A percentile compares a stretch with the other conserved stretches of the same genome.
Evolutionary conservation across 2,329 filamentous ascomycete genomes (phyloP).

Genomic region (Pestalotiopsis sp.): DNA sequence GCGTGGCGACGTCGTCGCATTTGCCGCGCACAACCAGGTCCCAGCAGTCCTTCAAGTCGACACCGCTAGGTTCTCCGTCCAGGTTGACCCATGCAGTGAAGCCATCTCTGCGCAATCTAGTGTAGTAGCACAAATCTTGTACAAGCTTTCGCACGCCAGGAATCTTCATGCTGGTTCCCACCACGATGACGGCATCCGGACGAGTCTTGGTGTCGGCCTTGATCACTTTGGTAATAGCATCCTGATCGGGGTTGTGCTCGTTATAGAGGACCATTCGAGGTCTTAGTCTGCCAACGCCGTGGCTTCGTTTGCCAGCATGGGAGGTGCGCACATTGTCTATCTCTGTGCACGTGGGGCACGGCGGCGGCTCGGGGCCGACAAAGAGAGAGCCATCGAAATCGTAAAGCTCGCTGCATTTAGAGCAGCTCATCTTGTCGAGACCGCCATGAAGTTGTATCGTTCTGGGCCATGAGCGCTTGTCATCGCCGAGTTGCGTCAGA

Average conservation of each 20-base stretch:
- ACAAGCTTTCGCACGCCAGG: slow-evolving; percentile 89
- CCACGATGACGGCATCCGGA: slow-evolving; percentile 91
- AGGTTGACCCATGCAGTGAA: slow-evolving; percentile 95
- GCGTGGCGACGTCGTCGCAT: slow-evolving; percentile 82
- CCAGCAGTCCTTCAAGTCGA: slow-evolving; percentile 90
- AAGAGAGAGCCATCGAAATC: slow-evolving; percentile 82
- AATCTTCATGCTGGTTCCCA: slow-evolving; percentile 94
- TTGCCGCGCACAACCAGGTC: slow-evolving; percentile 86
- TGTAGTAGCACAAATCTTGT: slow-evolving; percentile 85
- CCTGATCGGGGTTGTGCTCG: slow-evolving; percentile 93
- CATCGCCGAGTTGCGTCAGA: slow-evolving; percentile 74
- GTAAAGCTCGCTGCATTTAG: slow-evolving; percentile 80
- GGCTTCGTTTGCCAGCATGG: slow-evolving; percentile 83
- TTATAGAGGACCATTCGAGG: slow-evolving; percentile 97
- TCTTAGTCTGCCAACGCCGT: slow-evolving; percentile 86
- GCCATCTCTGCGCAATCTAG: slow-evolving; percentile 80
- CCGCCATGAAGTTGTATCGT: slow-evolving; percentile 95
- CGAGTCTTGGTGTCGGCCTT: slow-evolving; percentile 81
- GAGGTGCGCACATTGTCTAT: slow-evolving; percentile 77
- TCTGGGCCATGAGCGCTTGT: slow-evolving; percentile 88
- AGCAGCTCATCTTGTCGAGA: slow-evolving; percentile 94
- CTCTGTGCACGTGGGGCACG: slow-evolving; percentile 74
- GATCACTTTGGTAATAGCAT: slow-evolving; percentile 91
- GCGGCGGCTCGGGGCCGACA: slow-evolving; percentile 79
- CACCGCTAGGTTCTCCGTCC: slow-evolving; percentile 78